Conservation (phyloP, 129 eudicot genomes). For the carrot (Daucus carota) region DH1_v3.0 NC_030381.2:48686001-48686500, state of each 20-base stretch:
- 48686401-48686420: constrained; percentile 33
- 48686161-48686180: constrained; percentile 38
- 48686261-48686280: background rate
- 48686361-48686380: constrained; percentile 52
- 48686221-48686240: background rate
- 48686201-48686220: background rate
- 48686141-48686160: constrained; percentile 49
- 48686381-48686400: constrained; percentile 52
- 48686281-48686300: constrained; percentile 39
- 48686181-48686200: background rate
- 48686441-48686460: constrained; percentile 41
- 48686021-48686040: constrained; percentile 78
- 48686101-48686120: constrained; percentile 49
- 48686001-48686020: constrained; percentile 69
- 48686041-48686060: constrained; percentile 89
- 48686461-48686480: constrained; percentile 46
- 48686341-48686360: constrained; percentile 39
- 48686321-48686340: constrained; percentile 43
- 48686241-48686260: background rate
- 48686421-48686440: constrained; percentile 26
- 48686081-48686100: constrained; percentile 86
- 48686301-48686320: constrained; percentile 58
- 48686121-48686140: constrained; percentile 52
- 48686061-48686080: constrained; percentile 72
- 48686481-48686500: constrained; percentile 64